Base-by-base conservation (phyloP, 352 stramenopile species). In the Globisporangium barbulae region DNA sequence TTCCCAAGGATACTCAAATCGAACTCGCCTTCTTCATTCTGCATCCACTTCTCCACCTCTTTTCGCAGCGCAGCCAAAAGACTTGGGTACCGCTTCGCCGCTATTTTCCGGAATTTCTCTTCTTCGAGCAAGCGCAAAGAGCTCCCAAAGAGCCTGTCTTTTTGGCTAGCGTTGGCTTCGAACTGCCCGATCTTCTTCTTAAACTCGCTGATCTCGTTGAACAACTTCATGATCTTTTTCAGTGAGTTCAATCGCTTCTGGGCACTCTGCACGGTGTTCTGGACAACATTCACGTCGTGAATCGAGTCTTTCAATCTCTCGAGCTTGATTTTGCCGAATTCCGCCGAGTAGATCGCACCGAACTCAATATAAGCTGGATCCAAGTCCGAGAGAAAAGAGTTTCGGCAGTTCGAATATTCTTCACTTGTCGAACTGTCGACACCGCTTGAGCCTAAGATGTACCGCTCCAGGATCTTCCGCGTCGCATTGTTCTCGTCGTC, bases 171-270 rank as follows among this genome's bases (percentile, higher is more conserved):
- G n/a, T 72, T 79, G 2, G 72, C 68, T 56, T 90, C 76, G 47
- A 96, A 95, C 45, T 89, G 74, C 0, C 57, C 73, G n/a, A 94
- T 92, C 54, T 91, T 85, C 25, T 81, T 73, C 59, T 92, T 81
- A 57, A 91, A 90, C 33, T 81, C 78, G 47, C 70, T 83, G 31
- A 93, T 86, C 55, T 82, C 75, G 59, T 72, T 83, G 65, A 79
- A 91, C 13, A 87, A 72, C 37, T 79, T 78, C 81, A 89, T 93
- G 65, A 96, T 93, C 56, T 85, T 92, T 22, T 88, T 69, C 28
- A 96, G 60, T 10, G 88, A 96, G 8, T 74, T 47, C n/a, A 94
- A 59, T 21, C 85, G 74, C 17, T 75, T 83, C 49, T 86, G 69
- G 3, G 88, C 79, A 22, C 76, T 77, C 15, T 76, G 63, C 10